Evolutionary conservation across 495 filamentous ascomycete species (phyloP).

Genomic region (Daldinia grandis): DNA sequence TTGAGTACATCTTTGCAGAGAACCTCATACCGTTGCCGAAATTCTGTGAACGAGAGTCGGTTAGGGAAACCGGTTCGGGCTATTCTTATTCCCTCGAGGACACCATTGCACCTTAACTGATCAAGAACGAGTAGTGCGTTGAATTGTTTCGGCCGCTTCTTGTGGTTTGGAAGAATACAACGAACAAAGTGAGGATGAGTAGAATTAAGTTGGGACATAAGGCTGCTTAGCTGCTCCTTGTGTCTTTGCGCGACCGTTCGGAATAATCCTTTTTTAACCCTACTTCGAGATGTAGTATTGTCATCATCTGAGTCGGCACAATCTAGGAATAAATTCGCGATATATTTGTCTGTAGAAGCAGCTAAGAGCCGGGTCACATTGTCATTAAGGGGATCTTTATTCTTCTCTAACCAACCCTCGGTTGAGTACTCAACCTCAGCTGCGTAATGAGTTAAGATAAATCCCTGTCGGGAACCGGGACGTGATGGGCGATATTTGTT

Average conservation of each 20-base stretch:
- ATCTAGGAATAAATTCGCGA: slow-evolving; percentile 86
- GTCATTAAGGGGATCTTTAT: slow-evolving; percentile 98
- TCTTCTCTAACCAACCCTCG: slow-evolving; percentile 96
- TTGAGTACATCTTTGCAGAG: slow-evolving; percentile 89
- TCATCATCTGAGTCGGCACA: slow-evolving; percentile 80
- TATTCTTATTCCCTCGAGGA: slow-evolving; percentile 96
- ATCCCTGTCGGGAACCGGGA: slow-evolving; percentile 77
- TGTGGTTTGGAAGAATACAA: slow-evolving; percentile 98
- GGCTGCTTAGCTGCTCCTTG: slow-evolving; percentile 92
- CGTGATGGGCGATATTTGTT: slow-evolving; percentile 90
- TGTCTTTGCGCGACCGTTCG: slow-evolving; percentile 96
- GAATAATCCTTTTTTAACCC: slow-evolving; percentile 98
- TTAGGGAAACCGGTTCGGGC: slow-evolving; percentile 99
- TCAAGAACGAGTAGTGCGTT: slow-evolving; percentile 89
- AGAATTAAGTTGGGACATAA: slow-evolving; percentile 95
- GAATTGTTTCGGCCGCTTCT: slow-evolving; percentile 94
- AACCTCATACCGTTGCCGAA: slow-evolving; percentile 96
- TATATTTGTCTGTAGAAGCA: slow-evolving; percentile 79
- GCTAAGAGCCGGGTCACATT: slow-evolving; percentile 91
- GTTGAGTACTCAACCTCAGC: slow-evolving; percentile 98
- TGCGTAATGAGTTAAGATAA: slow-evolving; percentile 98
- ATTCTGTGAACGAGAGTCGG: slow-evolving; percentile 88
- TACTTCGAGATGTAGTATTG: slow-evolving; percentile 69
- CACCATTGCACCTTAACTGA: slow-evolving; percentile 97
- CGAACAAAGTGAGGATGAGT: slow-evolving; percentile 99